Evolutionary conservation across 2,329 filamentous ascomycete species (phyloP).

Genomic region (Aspergillus aculeatus): DNA sequence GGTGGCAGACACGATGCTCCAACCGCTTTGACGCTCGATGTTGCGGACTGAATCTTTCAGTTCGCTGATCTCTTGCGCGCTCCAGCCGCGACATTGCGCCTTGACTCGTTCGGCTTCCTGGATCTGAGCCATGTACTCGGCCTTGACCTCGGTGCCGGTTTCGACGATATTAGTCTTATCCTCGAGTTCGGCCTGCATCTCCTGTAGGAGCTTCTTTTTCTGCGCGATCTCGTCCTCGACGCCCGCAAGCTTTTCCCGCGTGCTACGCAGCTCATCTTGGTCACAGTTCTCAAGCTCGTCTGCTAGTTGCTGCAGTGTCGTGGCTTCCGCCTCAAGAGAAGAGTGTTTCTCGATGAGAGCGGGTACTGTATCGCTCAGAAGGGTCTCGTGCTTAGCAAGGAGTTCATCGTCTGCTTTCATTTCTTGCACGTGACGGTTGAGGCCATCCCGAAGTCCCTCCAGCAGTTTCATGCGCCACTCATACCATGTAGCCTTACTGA

Average conservation of each 20-base stretch:
- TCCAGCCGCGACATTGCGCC: slow-evolving; percentile 89
- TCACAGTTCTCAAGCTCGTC: slow-evolving; percentile 65
- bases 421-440: slow-evolving; percentile 71
- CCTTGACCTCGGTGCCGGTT: slow-evolving; percentile 64
- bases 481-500: slow-evolving; percentile 97
- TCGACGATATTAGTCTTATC: slow-evolving; percentile 66
- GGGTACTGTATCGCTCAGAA: slow-evolving; percentile 69
- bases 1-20: slow-evolving; percentile 43
- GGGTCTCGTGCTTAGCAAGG: slow-evolving; percentile 65
- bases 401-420: slow-evolving; percentile 71
- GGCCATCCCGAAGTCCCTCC: slow-evolving; percentile 75
- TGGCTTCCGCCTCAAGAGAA: slow-evolving; percentile 61
- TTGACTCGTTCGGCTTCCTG: slow-evolving; percentile 76
- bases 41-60: slow-evolving; percentile 59
- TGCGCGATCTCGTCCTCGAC: slow-evolving; percentile 67
- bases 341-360: slow-evolving; percentile 60
- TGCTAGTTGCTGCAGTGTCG: slow-evolving; percentile 68
- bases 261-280: slow-evolving; percentile 70
- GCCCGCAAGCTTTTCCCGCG: slow-evolving; percentile 65
- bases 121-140: slow-evolving; percentile 70
- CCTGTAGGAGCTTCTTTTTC: slow-evolving; percentile 66
- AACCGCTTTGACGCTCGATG: slow-evolving; percentile 45
- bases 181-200: slow-evolving; percentile 65
- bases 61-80: slow-evolving; percentile 71
- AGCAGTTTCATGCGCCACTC: slow-evolving; percentile 92